Evolutionary conservation across 2,329 filamentous ascomycete genomes (phyloP).

Genomic region (Colletotrichum tropicicola): DNA sequence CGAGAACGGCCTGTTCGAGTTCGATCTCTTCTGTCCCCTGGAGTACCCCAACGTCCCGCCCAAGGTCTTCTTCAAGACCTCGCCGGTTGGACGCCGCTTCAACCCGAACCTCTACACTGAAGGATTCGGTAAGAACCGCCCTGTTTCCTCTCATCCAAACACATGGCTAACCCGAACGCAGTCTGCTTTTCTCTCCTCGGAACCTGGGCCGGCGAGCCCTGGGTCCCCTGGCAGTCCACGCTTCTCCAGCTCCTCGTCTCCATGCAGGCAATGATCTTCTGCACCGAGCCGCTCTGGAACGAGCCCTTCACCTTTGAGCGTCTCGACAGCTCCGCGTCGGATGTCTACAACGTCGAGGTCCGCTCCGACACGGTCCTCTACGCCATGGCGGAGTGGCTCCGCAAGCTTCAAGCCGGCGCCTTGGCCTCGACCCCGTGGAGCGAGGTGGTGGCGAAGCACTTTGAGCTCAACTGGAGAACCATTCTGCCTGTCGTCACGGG

Average conservation of each 20-base stretch:
- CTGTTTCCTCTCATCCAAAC: neutral
- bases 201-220: constrained; percentile 56
- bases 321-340: constrained; percentile 18
- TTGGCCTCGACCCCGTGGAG: neutral
- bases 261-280: constrained; percentile 67
- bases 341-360: constrained; percentile 40
- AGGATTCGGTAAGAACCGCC: constrained; percentile 57
- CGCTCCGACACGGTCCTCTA: constrained; percentile 37
- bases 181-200: constrained; percentile 60
- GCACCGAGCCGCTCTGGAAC: constrained; percentile 62
- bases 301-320: constrained; percentile 56
- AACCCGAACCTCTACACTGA: constrained; percentile 62
- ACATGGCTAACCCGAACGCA: constrained; percentile 28
- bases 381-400: constrained; percentile 41
- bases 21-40: constrained; percentile 55
- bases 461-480: neutral
- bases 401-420: neutral
- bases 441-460: constrained; percentile 7
- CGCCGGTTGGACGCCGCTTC: constrained; percentile 44
- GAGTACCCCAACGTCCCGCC: constrained; percentile 55
- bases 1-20: constrained; percentile 63
- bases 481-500: neutral
- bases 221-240: constrained; percentile 56
- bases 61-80: constrained; percentile 46
- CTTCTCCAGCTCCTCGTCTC: constrained; percentile 62